These are phyloP conservation scores for Monosporascus sp. DNA, from an alignment of 2,329 filamentous ascomycete genomes.

Conservation along the genomic window DNA sequence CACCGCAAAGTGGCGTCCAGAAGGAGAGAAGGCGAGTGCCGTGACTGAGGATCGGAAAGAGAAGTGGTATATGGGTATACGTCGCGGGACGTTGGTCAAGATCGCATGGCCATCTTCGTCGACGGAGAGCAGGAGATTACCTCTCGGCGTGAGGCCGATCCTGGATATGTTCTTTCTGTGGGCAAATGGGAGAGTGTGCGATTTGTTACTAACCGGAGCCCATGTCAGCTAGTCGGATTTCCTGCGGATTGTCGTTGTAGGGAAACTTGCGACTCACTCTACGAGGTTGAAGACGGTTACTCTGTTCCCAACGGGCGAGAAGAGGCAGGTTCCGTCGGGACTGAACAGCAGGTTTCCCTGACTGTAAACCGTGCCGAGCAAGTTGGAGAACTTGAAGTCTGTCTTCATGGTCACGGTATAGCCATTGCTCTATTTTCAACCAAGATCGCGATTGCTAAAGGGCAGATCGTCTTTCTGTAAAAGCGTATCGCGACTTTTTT, in stretches of 20 bases:
- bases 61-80: slow-evolving; percentile 88
- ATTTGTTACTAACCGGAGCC: slow-evolving; percentile 63
- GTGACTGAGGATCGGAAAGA: slow-evolving; percentile 84
- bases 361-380: slow-evolving; percentile 96
- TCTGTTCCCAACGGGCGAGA: slow-evolving; percentile 93
- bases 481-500: slow-evolving; percentile 19
- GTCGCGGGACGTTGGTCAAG: slow-evolving; percentile 80
- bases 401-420: slow-evolving; percentile 77
- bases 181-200: slow-evolving; percentile 79
- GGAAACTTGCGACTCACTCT: slow-evolving; percentile 55
- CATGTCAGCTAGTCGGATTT: slow-evolving; percentile 25
- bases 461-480: background rate
- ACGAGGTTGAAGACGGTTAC: slow-evolving; percentile 95
- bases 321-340: slow-evolving; percentile 89
- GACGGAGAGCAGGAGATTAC: slow-evolving; percentile 86
- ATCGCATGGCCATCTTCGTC: slow-evolving; percentile 95
- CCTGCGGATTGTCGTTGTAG: background rate
- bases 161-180: slow-evolving; percentile 91
- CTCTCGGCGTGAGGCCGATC: slow-evolving; percentile 81
- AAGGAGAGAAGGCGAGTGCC: slow-evolving; percentile 84
- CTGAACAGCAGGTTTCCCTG: slow-evolving; percentile 96
- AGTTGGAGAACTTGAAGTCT: slow-evolving; percentile 99
- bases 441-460: background rate
- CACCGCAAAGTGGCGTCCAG: slow-evolving; percentile 84
- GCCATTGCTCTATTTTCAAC: slow-evolving; percentile 8